Evolutionary conservation across 345 rosid genomes (phyloP).

Genomic region (Citropsis articulata): DNA sequence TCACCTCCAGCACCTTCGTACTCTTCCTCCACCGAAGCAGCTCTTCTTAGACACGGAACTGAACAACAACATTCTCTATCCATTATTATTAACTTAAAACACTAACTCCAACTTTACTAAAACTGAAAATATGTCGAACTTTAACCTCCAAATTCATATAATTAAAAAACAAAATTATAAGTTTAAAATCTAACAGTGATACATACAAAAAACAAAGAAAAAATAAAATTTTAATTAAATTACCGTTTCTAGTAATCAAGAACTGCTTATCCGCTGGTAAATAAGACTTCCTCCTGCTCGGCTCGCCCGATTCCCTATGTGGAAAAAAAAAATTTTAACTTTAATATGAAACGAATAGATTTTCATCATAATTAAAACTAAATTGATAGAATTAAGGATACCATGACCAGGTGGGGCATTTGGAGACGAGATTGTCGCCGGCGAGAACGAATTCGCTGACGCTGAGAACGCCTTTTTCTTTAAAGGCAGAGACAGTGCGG

Average conservation of each 20-base stretch:
- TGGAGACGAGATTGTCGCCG: slow-evolving; percentile 95
- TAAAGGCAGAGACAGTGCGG: slow-evolving; percentile 92
- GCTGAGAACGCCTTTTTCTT: slow-evolving; percentile 97
- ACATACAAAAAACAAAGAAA: neutral
- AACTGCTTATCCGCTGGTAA: slow-evolving; percentile 88
- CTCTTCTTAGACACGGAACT: slow-evolving; percentile 95
- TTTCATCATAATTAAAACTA: neutral
- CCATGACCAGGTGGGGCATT: slow-evolving; percentile 99
- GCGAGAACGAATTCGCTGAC: slow-evolving; percentile 86
- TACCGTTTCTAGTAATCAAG: slow-evolving; percentile 94
- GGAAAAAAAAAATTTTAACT: neutral
- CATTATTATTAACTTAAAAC: neutral
- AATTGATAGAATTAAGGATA: slow-evolving; percentile 18
- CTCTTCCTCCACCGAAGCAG: slow-evolving; percentile 88
- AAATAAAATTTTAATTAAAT: slow-evolving; percentile 18
- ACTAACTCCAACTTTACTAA: neutral
- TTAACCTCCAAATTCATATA: neutral
- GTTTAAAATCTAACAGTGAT: neutral
- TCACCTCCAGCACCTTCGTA: slow-evolving; percentile 97
- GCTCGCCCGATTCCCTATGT: slow-evolving; percentile 92
- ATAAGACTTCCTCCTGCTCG: slow-evolving; percentile 85
- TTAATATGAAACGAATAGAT: neutral
- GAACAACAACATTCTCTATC: slow-evolving; percentile 11
- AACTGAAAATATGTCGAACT: neutral
- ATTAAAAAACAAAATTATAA: neutral